phyloP scores from a whole-genome alignment of 2,329 filamentous ascomycete species.

The Ophiosphaerella korrae region DNA sequence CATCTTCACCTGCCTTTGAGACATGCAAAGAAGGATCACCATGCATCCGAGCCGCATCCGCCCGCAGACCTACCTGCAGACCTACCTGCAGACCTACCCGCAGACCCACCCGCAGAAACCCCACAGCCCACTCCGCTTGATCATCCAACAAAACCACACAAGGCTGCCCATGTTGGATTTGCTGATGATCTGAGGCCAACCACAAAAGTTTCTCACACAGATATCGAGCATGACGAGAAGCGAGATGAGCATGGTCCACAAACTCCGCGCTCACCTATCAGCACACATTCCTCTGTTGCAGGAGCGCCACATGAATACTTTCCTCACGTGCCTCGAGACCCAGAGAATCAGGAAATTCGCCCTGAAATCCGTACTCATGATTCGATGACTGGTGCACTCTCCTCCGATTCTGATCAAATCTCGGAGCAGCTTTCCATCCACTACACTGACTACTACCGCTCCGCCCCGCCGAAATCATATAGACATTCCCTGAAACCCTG shows the following conservation, averaged over 20 bases:
- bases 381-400: conserved; percentile 6
- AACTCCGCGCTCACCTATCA: conserved; percentile 21
- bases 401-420: conserved; percentile 21
- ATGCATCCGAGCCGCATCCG: neutral
- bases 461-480: conserved; percentile 72
- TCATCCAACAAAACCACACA: conserved; percentile 13
- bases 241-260: conserved; percentile 9
- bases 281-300: conserved; percentile 17
- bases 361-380: conserved; percentile 11
- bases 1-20: conserved; percentile 30
- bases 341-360: conserved; percentile 28
- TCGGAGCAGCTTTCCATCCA: conserved; percentile 36
- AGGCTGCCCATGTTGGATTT: conserved; percentile 58
- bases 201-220: conserved; percentile 46
- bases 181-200: conserved; percentile 43
- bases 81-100: neutral
- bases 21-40: conserved; percentile 21
- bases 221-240: conserved; percentile 52
- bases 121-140: neutral
- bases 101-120: neutral
- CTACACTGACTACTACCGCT: conserved; percentile 75
- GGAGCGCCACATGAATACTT: conserved; percentile 19
- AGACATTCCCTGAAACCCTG: conserved; percentile 74
- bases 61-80: neutral
- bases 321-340: conserved; percentile 14